These are phyloP conservation scores for Datisca glomerata DNA, from an alignment of 306 rosid genomes.

Conservation along the genomic window DNA sequence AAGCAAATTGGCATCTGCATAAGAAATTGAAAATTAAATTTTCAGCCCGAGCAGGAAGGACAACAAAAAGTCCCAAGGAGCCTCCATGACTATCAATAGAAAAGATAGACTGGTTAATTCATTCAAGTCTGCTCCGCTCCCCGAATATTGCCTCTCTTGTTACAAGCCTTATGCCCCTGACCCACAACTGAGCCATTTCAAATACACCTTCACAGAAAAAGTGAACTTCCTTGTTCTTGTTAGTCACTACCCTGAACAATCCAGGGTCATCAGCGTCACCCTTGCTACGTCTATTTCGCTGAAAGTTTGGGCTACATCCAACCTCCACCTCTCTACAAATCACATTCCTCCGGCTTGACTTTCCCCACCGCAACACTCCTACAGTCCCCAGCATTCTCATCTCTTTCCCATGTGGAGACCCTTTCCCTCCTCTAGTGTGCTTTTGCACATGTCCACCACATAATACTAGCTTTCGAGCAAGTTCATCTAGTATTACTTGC, in stretches of 20 bases:
- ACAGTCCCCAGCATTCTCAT: conserved; percentile 36
- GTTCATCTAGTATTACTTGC: conserved; percentile 50
- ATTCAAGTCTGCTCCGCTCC: too few relatives aligned
- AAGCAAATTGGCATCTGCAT: too few relatives aligned
- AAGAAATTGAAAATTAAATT: too few relatives aligned
- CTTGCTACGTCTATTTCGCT: conserved; percentile 38
- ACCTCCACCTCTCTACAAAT: conserved; percentile 45
- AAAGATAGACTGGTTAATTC: too few relatives aligned
- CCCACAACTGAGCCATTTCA: conserved; percentile 79
- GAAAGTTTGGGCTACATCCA: conserved; percentile 48
- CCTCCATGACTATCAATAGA: too few relatives aligned
- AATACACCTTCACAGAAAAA: conserved; percentile 64
- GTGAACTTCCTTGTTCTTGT: conserved; percentile 63
- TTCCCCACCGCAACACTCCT: conserved; percentile 75
- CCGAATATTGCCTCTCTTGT: conserved; percentile 37
- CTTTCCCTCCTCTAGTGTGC: conserved; percentile 76
- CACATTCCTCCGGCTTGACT: conserved; percentile 59
- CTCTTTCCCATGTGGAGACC: conserved; percentile 58
- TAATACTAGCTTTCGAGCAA: conserved; percentile 52
- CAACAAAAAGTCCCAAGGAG: too few relatives aligned
- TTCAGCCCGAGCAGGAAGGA: too few relatives aligned
- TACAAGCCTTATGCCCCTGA: conserved; percentile 73
- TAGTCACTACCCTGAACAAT: conserved; percentile 65
- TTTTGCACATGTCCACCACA: conserved; percentile 47
- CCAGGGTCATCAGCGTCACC: conserved; percentile 60